Evolutionary conservation across 495 filamentous ascomycete genomes (phyloP), one percentile per base, ranked within the genome.

Genomic region (Daldinia grandis): DNA sequence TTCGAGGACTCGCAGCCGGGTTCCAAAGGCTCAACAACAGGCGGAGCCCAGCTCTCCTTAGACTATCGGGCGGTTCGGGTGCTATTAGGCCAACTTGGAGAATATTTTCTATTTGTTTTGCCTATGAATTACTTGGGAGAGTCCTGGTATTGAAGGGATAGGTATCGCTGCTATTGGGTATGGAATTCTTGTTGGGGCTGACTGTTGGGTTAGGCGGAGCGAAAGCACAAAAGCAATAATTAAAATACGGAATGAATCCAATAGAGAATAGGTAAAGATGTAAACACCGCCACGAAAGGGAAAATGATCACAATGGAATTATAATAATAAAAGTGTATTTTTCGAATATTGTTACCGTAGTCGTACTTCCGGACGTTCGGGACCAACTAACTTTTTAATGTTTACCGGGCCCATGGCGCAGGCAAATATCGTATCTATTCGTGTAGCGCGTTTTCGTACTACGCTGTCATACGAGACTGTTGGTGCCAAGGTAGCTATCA

Each of bases 1-100:
- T 3, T 64, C 67, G 0, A 64, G 67, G 37, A 70, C 67, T 27
- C 61, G 61, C 12, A 64, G 61, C 19, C 60, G 38, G 10, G 27
- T 6, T 9, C n/a, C 44, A 55, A 49, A 30, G 10, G 1, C 21
- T 15, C 49, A 64, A 47, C 17, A 61, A 25, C 25, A 17, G 10
- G 25, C 35, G 19, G 31, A 53, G 12, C 15, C 6, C 4, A 2
- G 49, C 6, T 30, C 49, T 50, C 12, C 44, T 5, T 50, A 25
- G 44, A 10, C 12, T 1, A 25, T 47, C 17, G 8, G 8, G n/a
- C 3, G 0, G 40, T 8, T 7, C 0, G 37, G 47, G 4, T 40
- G 9, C 42, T 9, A 19, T 12, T 47, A 4, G 8, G 7, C 10
- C 3, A 21, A 12, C 17, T 4, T 21, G 0, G 19, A 4, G 3